Evolutionary conservation across 129 eudicot species (phyloP), one percentile per base, ranked within the genome.

Genomic region (Tanacetum coccineum): DNA sequence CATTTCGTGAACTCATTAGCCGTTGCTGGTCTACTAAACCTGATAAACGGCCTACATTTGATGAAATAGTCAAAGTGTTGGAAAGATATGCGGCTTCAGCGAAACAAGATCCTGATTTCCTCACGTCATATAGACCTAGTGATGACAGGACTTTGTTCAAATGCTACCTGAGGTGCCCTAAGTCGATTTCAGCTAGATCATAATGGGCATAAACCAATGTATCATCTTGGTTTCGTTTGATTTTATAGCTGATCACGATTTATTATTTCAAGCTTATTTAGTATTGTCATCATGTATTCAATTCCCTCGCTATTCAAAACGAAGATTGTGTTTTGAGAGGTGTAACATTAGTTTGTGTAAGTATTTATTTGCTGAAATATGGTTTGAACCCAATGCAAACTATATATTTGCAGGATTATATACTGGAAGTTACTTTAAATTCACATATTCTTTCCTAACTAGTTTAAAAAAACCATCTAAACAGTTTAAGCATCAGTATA

Each of bases 1-100:
- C 87, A 67, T 75, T 93, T 60, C 65, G 87, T 53, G 73, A 30
- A 9, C 95, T 93, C 64, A 86, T 93, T 52, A 83, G 50, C 20
- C 87, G 76, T 13, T 88, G 96, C 76, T 93, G 98, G 98, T 82
- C 92, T 15, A 77, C 82, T 54, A 93, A 86, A 50, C 98, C 96
- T 0, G 52, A 75, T 36, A 93, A 86, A 62, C 68, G 96, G 56
- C 96, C 96, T 6, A 74, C 66, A 19, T 93, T 93, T 59, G 80
- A 84, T 28, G 96, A 88, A 76, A 86, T 93, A 15, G 90, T 93
- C 15, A 12, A 70, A 18, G 19, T 84, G 22, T 78, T 93, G 68
- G 96, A 88, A 81, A 55, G 84, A 47, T 93, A 82, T 66, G 52
- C 83, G 0, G 86, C 66, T 53, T 84, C 73, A 13, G 76, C 84